These are phyloP conservation scores for Escallonia rubra DNA, from an alignment of 129 eudicot species.

Conservation along the genomic window DNA sequence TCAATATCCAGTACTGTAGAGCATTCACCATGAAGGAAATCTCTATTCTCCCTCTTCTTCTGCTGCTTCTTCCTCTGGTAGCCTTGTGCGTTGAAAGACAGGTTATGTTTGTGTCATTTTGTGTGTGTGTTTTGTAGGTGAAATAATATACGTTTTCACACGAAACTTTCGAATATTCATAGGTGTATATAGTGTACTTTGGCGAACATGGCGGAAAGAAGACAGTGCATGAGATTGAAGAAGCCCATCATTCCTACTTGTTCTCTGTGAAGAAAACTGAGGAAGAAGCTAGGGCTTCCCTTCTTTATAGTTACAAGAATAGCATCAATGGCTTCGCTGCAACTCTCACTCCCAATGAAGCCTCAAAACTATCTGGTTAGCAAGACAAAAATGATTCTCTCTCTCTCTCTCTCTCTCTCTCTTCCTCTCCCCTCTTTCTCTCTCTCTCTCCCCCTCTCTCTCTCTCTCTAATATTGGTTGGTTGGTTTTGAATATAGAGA, in stretches of 20 bases:
- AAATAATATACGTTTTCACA: neutral
- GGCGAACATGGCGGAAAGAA: slow-evolving; percentile 25
- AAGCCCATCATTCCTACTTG: slow-evolving; percentile 13
- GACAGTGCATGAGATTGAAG: slow-evolving; percentile 18
- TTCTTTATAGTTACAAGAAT: slow-evolving; percentile 27
- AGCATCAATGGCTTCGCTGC: slow-evolving; percentile 38
- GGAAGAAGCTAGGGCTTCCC: slow-evolving; percentile 18
- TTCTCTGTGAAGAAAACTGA: slow-evolving; percentile 4
- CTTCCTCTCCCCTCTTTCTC: neutral
- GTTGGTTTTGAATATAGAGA: slow-evolving; percentile 4
- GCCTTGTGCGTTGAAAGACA: slow-evolving; percentile 13
- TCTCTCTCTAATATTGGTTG: neutral
- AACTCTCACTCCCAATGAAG: slow-evolving; percentile 30
- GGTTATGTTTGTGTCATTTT: too few species aligned
- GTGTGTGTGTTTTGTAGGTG: neutral
- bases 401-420: neutral
- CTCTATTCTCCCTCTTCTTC: slow-evolving; percentile 20
- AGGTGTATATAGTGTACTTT: slow-evolving; percentile 30
- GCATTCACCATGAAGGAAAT: slow-evolving; percentile 23
- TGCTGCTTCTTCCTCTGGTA: slow-evolving; percentile 47
- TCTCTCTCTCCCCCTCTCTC: neutral
- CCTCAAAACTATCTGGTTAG: slow-evolving; percentile 17
- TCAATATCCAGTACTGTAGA: slow-evolving; percentile 6
- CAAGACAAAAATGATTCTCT: neutral
- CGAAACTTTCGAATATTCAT: neutral